Base-by-base conservation (phyloP, 129 eudicot genomes). In the Saposhnikovia divaricata region DNA sequence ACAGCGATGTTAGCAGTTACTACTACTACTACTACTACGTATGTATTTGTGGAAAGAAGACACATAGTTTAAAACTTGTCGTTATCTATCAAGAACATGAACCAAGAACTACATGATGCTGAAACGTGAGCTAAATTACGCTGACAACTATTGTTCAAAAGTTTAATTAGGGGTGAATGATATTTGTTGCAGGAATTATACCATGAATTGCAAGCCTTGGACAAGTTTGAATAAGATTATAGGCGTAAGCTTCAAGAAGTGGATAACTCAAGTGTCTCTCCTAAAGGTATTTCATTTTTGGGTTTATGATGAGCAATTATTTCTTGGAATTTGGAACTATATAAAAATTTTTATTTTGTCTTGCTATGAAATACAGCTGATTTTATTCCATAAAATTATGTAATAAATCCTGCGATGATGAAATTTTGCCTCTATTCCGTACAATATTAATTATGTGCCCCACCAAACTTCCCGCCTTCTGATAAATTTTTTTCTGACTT, bases 131-230 rank as follows among this genome's bases (percentile, higher is more conserved):
- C 46, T 76, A 19, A 44, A 28, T n/a, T 44, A 76, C 63, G 78
- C 15, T 48, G 74, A 72, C 76, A 57, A 40, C 31, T 77, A 61
- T 25, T 15, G 31, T 48, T 15, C 19, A 78, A 72, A 78, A 51
- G 72, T 27, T 76, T 77, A 45, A 80, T 8, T 3, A 55, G 23
- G 68, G 59, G 70, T 72, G 75, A 68, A 28, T 68, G 23, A 81
- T 75, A 55, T 44, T 8, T 69, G 65, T 46, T 88, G 90, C 90
- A 96, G 99, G 99, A 96, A 78, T 81, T 96, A 75, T 96, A 96
- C 90, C 99, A 96, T 84, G 99, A 96, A 85, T 71, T 92, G 86
- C 99, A 96, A 81, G 90, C 99, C 50, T 85, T 96, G 83, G 99
- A 96, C 86, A 89, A 97, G 82, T 90, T 92, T 78, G 98, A 96